phyloP scores from a whole-genome alignment of 2,329 filamentous ascomycete genomes.

The Beauveria pseudobassiana region DNA sequence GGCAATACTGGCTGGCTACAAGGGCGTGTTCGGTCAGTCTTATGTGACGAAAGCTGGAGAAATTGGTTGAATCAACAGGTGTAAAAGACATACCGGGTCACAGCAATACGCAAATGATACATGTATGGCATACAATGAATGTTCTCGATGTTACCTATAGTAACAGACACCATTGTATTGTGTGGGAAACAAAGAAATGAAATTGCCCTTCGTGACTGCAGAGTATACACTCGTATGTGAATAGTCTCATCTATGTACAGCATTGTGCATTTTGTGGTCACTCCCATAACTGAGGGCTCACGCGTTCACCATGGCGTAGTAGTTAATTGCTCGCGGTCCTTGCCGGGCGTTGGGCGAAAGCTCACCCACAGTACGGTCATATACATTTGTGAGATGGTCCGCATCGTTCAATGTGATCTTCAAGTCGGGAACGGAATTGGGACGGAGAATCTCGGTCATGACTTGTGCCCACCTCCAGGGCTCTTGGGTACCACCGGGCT shows the following conservation, averaged over 20 bases:
- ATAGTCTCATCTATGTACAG: not conserved
- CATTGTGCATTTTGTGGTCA: not conserved
- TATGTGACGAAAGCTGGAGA: slow-evolving; percentile 37
- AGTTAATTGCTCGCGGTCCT: not conserved
- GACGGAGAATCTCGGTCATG: slow-evolving; percentile 40
- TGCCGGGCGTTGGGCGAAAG: not conserved
- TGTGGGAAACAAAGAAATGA: no score
- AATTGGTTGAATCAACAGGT: slow-evolving; percentile 30
- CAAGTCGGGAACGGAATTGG: slow-evolving; percentile 12
- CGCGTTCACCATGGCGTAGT: slow-evolving; percentile 10
- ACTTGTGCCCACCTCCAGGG: slow-evolving; percentile 71
- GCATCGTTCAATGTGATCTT: slow-evolving; percentile 12
- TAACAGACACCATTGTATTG: not conserved
- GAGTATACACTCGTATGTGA: not conserved
- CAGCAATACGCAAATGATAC: not conserved
- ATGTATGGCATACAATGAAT: not conserved
- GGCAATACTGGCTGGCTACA: slow-evolving; percentile 52
- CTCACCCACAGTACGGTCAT: slow-evolving; percentile 3
- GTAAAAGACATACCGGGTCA: not conserved
- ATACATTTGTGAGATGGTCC: slow-evolving; percentile 9
- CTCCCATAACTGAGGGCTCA: not conserved
- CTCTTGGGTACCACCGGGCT: slow-evolving; percentile 47
- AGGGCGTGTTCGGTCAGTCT: slow-evolving; percentile 42
- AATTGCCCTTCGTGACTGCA: not conserved
- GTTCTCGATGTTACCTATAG: no score